Percentiles rank a stretch among this genome's conserved stretches.
phyloP scores from a whole-genome alignment of 2,329 filamentous ascomycete genomes.

The Trichoderma endophyticum region DNA sequence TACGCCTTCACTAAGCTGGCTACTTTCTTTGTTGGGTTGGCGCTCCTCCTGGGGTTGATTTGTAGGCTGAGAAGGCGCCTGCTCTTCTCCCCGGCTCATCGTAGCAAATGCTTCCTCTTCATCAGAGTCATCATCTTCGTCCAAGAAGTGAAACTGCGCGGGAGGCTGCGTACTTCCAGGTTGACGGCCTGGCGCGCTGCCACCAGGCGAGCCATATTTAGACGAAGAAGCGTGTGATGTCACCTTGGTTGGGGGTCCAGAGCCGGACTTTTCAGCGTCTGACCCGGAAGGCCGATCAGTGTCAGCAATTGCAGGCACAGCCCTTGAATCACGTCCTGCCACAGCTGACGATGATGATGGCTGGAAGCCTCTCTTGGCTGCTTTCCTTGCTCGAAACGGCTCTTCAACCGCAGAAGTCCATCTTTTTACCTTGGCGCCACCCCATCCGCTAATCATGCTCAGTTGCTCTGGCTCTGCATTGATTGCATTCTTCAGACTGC shows the following conservation, averaged over 20 bases:
- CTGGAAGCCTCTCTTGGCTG: slow-evolving; percentile 47
- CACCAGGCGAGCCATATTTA: slow-evolving; percentile 1
- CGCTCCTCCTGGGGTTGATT: slow-evolving; percentile 23
- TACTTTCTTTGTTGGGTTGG: slow-evolving; percentile 21
- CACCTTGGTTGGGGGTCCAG: slow-evolving; percentile 43
- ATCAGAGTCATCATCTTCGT: slow-evolving; percentile 45
- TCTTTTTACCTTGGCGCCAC: slow-evolving; percentile 86
- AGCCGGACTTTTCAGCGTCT: slow-evolving; percentile 40
- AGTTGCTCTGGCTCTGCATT: slow-evolving; percentile 88
- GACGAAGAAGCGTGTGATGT: slow-evolving; percentile 20
- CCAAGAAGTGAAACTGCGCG: slow-evolving; percentile 39
- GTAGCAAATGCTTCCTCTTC: slow-evolving; percentile 36
- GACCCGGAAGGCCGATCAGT: slow-evolving; percentile 26
- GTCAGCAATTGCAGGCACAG: slow-evolving; percentile 8
- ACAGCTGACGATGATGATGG: background rate
- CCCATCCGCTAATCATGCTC: slow-evolving; percentile 83
- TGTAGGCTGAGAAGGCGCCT: slow-evolving; percentile 32
- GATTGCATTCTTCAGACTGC: slow-evolving; percentile 78
- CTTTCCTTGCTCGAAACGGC: slow-evolving; percentile 74
- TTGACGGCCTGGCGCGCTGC: background rate
- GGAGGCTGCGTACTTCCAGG: background rate
- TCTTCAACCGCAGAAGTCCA: slow-evolving; percentile 82
- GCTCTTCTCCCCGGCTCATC: slow-evolving; percentile 46
- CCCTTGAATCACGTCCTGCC: background rate
- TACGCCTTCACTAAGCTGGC: slow-evolving; percentile 54